Percentiles rank a stretch among this genome's conserved stretches.
Conservation (phyloP, 83 land plant species). For the Picea engelmannii region DNA sequence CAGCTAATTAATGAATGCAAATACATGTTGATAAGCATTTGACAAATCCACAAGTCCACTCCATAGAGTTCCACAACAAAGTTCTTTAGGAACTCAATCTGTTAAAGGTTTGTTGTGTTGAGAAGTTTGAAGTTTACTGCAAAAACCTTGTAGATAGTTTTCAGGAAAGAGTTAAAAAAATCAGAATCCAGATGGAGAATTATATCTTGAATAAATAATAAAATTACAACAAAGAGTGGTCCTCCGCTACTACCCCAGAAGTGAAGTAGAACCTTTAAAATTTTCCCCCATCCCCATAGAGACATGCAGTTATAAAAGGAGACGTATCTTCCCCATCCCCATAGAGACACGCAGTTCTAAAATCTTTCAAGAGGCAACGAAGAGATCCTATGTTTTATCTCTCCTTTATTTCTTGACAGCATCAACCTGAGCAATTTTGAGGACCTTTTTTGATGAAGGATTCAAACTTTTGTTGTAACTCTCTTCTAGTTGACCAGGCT, state of each 20-base stretch:
- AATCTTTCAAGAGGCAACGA: constrained; percentile 67
- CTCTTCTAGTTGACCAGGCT: constrained; percentile 1
- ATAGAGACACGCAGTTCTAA: constrained; percentile 78
- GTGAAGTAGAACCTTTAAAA: constrained; percentile 75
- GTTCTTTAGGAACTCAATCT: constrained; percentile 63
- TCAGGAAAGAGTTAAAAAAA: constrained; percentile 55
- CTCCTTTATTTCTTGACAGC: constrained; percentile 56
- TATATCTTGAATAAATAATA: constrained; percentile 57
- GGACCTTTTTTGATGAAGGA: constrained; percentile 17
- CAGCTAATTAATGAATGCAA: constrained; percentile 60
- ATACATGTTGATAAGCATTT: constrained; percentile 66
- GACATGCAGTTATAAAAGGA: background rate
- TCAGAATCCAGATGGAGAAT: constrained; percentile 52
- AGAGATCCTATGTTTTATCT: constrained; percentile 52
- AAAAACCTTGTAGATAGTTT: constrained; percentile 61
- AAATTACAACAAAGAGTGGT: constrained; percentile 52
- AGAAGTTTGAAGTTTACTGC: constrained; percentile 60
- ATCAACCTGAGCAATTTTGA: constrained; percentile 53
- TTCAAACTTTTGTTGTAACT: background rate
- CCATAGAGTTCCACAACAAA: constrained; percentile 83
- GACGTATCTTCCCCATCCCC: constrained; percentile 47
- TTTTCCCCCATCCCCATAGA: constrained; percentile 5
- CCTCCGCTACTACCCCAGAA: constrained; percentile 89
- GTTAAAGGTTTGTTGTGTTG: constrained; percentile 48
- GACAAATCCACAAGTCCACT: too few relatives aligned